Percentiles rank a stretch among this genome's conserved stretches.
Conservation (phyloP, 2,329 filamentous ascomycete species). For the Tolypocladium pustulatum region DNA sequence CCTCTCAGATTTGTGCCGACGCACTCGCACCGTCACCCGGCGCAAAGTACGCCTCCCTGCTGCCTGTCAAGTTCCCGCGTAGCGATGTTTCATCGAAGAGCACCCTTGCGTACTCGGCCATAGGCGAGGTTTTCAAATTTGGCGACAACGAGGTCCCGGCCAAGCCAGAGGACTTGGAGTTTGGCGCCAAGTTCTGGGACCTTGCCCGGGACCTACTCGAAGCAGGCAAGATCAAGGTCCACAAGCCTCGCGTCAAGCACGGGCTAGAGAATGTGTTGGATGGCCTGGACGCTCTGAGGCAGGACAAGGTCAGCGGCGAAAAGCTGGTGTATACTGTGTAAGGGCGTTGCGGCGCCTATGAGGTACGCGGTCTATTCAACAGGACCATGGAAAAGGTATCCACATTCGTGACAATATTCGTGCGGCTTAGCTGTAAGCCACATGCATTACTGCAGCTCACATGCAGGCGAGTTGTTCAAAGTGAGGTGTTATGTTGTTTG, state of each 20-base stretch:
- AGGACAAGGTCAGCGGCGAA: slow-evolving; percentile 25
- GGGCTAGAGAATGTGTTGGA: slow-evolving; percentile 24
- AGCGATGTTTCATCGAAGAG: slow-evolving; percentile 24
- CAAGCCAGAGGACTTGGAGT: slow-evolving; percentile 19
- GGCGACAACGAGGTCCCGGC: slow-evolving; percentile 12
- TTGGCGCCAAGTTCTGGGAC: slow-evolving; percentile 26
- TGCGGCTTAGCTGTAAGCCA: too few species aligned
- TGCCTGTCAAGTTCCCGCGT: slow-evolving; percentile 5
- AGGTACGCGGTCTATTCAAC: too few species aligned
- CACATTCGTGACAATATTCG: too few species aligned
- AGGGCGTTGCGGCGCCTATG: neutral
- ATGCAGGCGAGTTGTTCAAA: too few species aligned
- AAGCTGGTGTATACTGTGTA: slow-evolving; percentile 34
- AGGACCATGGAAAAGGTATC: too few species aligned
- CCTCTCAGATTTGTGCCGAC: slow-evolving; percentile 24
- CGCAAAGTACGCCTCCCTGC: neutral
- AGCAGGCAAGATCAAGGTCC: slow-evolving; percentile 24
- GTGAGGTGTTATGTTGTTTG: too few species aligned
- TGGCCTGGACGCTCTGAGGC: slow-evolving; percentile 21
- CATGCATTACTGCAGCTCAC: too few species aligned
- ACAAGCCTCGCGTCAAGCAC: slow-evolving; percentile 17
- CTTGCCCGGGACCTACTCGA: slow-evolving; percentile 20
- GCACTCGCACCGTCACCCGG: slow-evolving; percentile 7
- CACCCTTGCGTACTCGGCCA: slow-evolving; percentile 28
- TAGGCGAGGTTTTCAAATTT: slow-evolving; percentile 24